Percentiles rank a stretch among this genome's conserved stretches.
phyloP scores from a whole-genome alignment of 1,139 yeast species.

The Kodamaea alishanica region DNA sequence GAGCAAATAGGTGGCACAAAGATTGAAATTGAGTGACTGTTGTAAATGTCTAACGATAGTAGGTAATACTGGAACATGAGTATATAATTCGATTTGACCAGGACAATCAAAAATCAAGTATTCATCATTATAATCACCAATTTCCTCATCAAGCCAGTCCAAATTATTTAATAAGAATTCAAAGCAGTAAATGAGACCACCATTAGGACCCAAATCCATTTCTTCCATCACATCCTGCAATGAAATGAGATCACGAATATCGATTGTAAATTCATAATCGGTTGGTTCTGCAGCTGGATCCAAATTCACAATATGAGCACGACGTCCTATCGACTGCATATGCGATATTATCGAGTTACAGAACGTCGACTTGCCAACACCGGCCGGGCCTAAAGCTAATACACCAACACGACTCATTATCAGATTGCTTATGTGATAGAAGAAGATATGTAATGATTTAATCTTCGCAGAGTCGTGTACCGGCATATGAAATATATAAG shows the following conservation, averaged over 20 bases:
- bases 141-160: constrained; percentile 96
- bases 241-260: constrained; percentile 85
- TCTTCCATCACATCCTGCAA: constrained; percentile 97
- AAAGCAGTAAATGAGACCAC: constrained; percentile 89
- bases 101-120: constrained; percentile 95
- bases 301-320: constrained; percentile 90
- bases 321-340: constrained; percentile 85
- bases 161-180: constrained; percentile 81
- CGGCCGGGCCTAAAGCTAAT: constrained; percentile 96
- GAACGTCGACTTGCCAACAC: constrained; percentile 91
- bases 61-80: constrained; percentile 92
- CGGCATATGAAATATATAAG: too few species aligned
- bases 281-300: constrained; percentile 98
- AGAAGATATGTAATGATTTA: too few species aligned
- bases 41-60: constrained; percentile 80
- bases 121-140: constrained; percentile 91
- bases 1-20: constrained; percentile 87
- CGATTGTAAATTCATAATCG: constrained; percentile 88
- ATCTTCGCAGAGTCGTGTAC: too few species aligned
- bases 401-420: constrained; percentile 92
- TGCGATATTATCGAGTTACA: constrained; percentile 84
- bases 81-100: constrained; percentile 93
- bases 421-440: not conserved
- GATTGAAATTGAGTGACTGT: constrained; percentile 70
- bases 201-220: constrained; percentile 91